Conservation (phyloP, 192 early-diverging fungal genomes). For the Coemansia guatemalensis region DNA sequence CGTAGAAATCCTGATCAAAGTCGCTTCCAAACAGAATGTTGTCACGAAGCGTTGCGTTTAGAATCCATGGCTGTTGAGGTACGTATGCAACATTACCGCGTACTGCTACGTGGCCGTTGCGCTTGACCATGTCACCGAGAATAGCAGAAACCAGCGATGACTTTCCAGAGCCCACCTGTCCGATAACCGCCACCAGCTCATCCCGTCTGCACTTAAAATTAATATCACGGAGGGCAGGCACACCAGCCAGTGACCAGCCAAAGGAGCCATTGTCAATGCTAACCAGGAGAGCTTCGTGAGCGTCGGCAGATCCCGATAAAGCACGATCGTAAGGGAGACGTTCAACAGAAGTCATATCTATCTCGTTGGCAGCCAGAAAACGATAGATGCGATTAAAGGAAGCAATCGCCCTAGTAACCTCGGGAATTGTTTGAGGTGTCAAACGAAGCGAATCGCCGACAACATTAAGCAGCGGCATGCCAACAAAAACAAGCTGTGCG, state of each 20-base stretch:
- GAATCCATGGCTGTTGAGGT: conserved; percentile 82
- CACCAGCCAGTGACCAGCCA: conserved; percentile 49
- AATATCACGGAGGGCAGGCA: conserved; percentile 43
- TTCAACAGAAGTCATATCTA: too few species aligned
- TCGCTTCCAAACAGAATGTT: too few species aligned
- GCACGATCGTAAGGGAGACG: too few species aligned
- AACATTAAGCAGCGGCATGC: conserved; percentile 91
- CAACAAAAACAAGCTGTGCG: conserved; percentile 75
- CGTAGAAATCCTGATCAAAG: conserved; percentile 77
- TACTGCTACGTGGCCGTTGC: conserved; percentile 66
- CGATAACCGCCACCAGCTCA: conserved; percentile 60
- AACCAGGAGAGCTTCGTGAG: too few species aligned
- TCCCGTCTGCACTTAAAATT: conserved; percentile 27
- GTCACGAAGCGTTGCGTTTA: too few species aligned
- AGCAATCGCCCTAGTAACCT: background rate
- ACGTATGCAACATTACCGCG: conserved; percentile 66
- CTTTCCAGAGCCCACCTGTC: conserved; percentile 72
- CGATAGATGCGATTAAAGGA: too few species aligned
- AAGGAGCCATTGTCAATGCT: conserved; percentile 56
- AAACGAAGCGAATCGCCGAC: too few species aligned
- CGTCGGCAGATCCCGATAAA: too few species aligned
- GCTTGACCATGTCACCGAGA: conserved; percentile 81
- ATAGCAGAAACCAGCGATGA: conserved; percentile 71
- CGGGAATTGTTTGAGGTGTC: conserved; percentile 82
- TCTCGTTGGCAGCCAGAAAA: too few species aligned